Evolutionary conservation across 495 filamentous ascomycete genomes (phyloP).

Genomic region (Xylaria cubensis): DNA sequence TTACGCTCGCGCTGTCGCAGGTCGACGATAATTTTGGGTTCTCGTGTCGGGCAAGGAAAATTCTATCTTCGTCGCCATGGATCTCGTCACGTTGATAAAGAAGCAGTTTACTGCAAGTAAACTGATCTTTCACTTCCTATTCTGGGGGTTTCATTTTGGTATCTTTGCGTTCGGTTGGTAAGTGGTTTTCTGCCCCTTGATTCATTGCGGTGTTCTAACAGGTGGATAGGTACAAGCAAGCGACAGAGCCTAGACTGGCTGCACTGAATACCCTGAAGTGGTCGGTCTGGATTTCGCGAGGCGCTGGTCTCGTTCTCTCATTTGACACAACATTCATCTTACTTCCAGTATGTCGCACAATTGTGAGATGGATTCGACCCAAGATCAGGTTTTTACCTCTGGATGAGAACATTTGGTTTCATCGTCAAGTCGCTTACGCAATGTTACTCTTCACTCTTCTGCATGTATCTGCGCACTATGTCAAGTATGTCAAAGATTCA

Average conservation of each 20-base stretch:
- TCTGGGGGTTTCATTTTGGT: conserved; percentile 82
- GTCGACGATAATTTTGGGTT: conserved; percentile 54
- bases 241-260: conserved; percentile 66
- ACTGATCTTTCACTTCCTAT: conserved; percentile 81
- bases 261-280: conserved; percentile 81
- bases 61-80: conserved; percentile 47
- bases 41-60: conserved; percentile 35
- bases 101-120: conserved; percentile 71
- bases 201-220: conserved; percentile 34
- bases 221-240: conserved; percentile 75
- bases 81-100: conserved; percentile 48
- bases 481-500: conserved; percentile 70
- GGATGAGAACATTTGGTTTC: conserved; percentile 96
- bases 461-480: conserved; percentile 84
- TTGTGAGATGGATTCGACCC: conserved; percentile 82
- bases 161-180: conserved; percentile 93
- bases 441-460: conserved; percentile 81
- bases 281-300: conserved; percentile 96
- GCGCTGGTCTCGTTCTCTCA: conserved; percentile 81
- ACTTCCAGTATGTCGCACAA: conserved; percentile 91
- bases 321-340: conserved; percentile 88
- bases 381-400: conserved; percentile 88
- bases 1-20: conserved; percentile 52
- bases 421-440: conserved; percentile 91
- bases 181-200: conserved; percentile 34